Evolutionary conservation across 164 flowering plant species (phyloP), one percentile per base, ranked within the genome.

Genomic region (Cinnamomum chago): DNA sequence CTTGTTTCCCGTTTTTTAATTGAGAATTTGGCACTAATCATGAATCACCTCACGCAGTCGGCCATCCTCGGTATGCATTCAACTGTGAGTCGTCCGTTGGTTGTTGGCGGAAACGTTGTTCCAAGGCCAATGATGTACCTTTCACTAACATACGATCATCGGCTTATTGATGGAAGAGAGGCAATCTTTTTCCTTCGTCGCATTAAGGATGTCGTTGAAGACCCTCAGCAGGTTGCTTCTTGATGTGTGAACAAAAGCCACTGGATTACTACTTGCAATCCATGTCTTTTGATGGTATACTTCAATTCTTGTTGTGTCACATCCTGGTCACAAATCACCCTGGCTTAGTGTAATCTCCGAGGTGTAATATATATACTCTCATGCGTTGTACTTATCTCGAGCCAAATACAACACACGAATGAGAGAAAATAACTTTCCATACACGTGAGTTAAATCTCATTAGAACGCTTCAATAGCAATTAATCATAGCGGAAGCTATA

Each of bases 111-210:
- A 13, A 75, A 84, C 47, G 70, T 95, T 35, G 91, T 91, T 35
- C 81, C 98, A 58, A 90, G 97, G 86, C 97, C 97, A 52, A 93
- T 95, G 97, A 95, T 95, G 98, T 91, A 91, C 88, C 82, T 91
- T 69, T 95, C 98, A 10, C 85, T 94, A 50, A 94, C 98, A 58
- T 94, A 91, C 70, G 97, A 94, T 78, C 98, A 95, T 79, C 69
- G 98, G 77, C 89, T 95, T 72, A 93, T 95, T 78, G 97, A 95
- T 81, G 98, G 97, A 50, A 95, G 98, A 88, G 98, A 95, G 85
- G 97, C 98, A 2, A 97, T 95, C 3, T 88, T 81, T 85, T 95
- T 95, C 84, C 80, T 95, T 84, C 92, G 97, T 62, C 91, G 97
- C 6, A 90, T 95, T 77, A 95, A 95, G 74, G 98, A 95, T 80